Conservation (phyloP, 805 yeast genomes). For the Lipomyces yamadae region DNA sequence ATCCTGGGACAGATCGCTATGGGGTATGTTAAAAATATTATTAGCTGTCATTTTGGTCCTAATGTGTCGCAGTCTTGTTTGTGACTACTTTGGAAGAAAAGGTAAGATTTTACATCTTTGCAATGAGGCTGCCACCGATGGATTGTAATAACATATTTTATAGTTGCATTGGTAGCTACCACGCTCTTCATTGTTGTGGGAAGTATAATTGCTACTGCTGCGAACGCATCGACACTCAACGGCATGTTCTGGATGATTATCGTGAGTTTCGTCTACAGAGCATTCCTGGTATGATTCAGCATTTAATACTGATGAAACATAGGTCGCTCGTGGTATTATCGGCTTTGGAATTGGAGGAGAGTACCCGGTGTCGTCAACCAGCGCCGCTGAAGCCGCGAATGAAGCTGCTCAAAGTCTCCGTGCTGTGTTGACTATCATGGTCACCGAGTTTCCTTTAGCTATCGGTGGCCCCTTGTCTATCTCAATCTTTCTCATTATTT, state of each 20-base stretch:
- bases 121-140: background rate
- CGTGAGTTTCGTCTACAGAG: conserved; percentile 35
- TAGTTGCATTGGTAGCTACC: conserved; percentile 66
- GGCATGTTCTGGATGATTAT: conserved; percentile 80
- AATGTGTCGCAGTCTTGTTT: background rate
- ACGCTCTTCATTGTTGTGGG: conserved; percentile 66
- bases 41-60: too few species aligned
- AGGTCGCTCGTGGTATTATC: conserved; percentile 65
- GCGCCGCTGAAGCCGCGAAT: conserved; percentile 74
- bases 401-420: conserved; percentile 59
- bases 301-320: background rate
- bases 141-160: background rate
- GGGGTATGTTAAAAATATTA: conserved; percentile 50
- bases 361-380: conserved; percentile 68
- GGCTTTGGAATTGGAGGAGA: conserved; percentile 83
- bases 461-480: conserved; percentile 78
- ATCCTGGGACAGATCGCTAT: conserved; percentile 69
- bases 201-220: conserved; percentile 66
- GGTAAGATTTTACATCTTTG: background rate
- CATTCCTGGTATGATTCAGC: too few species aligned
- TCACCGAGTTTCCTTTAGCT: conserved; percentile 72
- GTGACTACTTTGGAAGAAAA: background rate
- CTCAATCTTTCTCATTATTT: conserved; percentile 67
- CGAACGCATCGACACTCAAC: conserved; percentile 60
- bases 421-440: conserved; percentile 68